Evolutionary conservation across 768 basidiomycete genomes (phyloP).

Genomic region (Ramaria sp.): DNA sequence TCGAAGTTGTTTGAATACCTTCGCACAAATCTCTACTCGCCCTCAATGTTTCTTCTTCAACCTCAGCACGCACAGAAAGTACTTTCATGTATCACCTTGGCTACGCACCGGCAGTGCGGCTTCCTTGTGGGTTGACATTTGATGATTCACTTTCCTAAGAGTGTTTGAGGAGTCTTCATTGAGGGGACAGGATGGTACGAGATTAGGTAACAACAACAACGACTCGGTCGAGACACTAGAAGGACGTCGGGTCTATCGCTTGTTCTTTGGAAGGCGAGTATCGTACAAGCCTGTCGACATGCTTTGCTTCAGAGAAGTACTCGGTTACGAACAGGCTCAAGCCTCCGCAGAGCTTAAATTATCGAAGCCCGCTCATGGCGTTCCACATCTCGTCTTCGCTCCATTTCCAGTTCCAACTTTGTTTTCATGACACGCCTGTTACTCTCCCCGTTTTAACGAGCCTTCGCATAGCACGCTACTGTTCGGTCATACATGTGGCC

Average conservation of each 20-base stretch:
- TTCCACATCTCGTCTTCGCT: not conserved
- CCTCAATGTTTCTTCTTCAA: not conserved
- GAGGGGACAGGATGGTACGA: not conserved
- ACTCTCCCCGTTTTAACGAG: not conserved
- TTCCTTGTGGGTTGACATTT: not conserved
- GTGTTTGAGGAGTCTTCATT: too few species aligned
- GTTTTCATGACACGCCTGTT: not conserved
- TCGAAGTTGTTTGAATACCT: not conserved
- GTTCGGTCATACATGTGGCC: not conserved
- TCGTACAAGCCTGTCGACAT: not conserved
- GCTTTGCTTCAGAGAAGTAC: not conserved
- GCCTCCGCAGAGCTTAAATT: not conserved
- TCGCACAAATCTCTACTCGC: not conserved
- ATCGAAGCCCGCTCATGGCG: not conserved
- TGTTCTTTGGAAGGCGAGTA: not conserved
- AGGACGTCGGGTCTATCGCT: constrained; percentile 1
- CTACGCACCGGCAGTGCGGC: not conserved
- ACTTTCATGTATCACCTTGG: not conserved
- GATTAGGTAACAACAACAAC: not conserved
- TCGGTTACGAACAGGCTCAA: not conserved
- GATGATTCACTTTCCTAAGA: not conserved
- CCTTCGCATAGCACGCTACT: not conserved
- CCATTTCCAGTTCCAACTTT: not conserved
- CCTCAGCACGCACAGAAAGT: not conserved
- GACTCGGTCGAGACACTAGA: not conserved